A percentile compares a stretch with the other conserved stretches of the same genome.
Conservation (phyloP, 2,329 filamentous ascomycete species). For the Nemania serpens region DNA sequence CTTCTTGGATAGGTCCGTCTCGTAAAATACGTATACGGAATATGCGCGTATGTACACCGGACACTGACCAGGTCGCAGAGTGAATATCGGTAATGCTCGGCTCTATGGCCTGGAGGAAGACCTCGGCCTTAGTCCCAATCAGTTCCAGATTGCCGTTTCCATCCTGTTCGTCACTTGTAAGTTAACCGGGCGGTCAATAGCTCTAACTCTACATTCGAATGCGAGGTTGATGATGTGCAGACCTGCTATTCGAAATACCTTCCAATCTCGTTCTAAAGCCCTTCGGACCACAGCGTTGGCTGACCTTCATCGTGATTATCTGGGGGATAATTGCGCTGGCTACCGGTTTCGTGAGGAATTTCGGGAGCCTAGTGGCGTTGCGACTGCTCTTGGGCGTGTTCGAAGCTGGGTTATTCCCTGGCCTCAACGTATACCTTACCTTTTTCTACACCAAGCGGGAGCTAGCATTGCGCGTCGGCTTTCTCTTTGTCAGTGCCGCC, state of each 20-base stretch:
- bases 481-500: slow-evolving; percentile 72
- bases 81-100: slow-evolving; percentile 75
- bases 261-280: slow-evolving; percentile 68
- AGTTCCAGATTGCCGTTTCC: slow-evolving; percentile 72
- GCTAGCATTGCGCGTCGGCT: slow-evolving; percentile 72
- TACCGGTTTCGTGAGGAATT: slow-evolving; percentile 70
- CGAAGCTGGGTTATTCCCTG: slow-evolving; percentile 39
- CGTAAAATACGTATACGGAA: not conserved
- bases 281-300: slow-evolving; percentile 65
- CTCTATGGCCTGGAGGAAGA: slow-evolving; percentile 68
- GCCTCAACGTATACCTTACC: slow-evolving; percentile 55
- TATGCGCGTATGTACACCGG: not conserved
- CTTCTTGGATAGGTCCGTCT: slow-evolving; percentile 69
- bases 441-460: slow-evolving; percentile 78
- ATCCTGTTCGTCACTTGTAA: slow-evolving; percentile 68
- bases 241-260: slow-evolving; percentile 64
- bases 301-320: slow-evolving; percentile 65
- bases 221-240: slow-evolving; percentile 16
- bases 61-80: slow-evolving; percentile 44
- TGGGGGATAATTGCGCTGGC: slow-evolving; percentile 74
- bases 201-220: not conserved
- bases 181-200: slow-evolving; percentile 31
- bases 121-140: slow-evolving; percentile 61
- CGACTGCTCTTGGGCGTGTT: slow-evolving; percentile 70
- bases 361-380: slow-evolving; percentile 68